These are phyloP conservation scores for Colletotrichum coccodes DNA, from an alignment of 2,329 filamentous ascomycete species.

Conservation along the genomic window DNA sequence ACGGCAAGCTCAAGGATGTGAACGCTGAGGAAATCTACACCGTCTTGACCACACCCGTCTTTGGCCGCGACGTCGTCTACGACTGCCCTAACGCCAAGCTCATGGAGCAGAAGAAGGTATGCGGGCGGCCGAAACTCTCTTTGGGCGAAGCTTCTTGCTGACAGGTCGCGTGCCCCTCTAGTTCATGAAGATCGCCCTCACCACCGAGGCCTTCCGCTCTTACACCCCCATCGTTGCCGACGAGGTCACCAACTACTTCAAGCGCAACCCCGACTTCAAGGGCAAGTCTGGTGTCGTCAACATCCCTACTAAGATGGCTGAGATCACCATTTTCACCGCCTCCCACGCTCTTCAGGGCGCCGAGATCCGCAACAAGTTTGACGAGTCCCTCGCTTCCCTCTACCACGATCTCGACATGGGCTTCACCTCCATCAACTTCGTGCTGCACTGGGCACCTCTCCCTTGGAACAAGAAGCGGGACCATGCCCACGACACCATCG, in stretches of 20 bases:
- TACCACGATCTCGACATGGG: slow-evolving; percentile 94
- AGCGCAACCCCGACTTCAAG: slow-evolving; percentile 74
- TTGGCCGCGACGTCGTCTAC: slow-evolving; percentile 88
- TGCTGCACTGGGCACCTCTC: slow-evolving; percentile 87
- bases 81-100: slow-evolving; percentile 91
- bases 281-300: slow-evolving; percentile 75
- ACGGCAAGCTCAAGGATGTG: slow-evolving; percentile 89
- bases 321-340: slow-evolving; percentile 91
- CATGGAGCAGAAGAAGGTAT: slow-evolving; percentile 95
- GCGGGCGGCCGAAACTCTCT: neutral
- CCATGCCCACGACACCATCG: slow-evolving; percentile 81
- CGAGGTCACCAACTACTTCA: slow-evolving; percentile 80
- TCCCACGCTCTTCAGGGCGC: slow-evolving; percentile 87
- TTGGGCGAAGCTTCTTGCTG: slow-evolving; percentile 17
- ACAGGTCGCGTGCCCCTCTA: slow-evolving; percentile 39
- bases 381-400: slow-evolving; percentile 81
- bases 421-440: slow-evolving; percentile 90
- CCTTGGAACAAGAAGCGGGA: slow-evolving; percentile 90
- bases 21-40: slow-evolving; percentile 92
- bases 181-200: slow-evolving; percentile 87
- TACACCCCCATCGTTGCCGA: slow-evolving; percentile 83
- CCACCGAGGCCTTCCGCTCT: slow-evolving; percentile 75
- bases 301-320: slow-evolving; percentile 80
- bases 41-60: slow-evolving; percentile 77
- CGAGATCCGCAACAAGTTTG: slow-evolving; percentile 83